phyloP scores from a whole-genome alignment of 495 filamentous ascomycete genomes.

The Lasiosphaeriaceae sp. region DNA sequence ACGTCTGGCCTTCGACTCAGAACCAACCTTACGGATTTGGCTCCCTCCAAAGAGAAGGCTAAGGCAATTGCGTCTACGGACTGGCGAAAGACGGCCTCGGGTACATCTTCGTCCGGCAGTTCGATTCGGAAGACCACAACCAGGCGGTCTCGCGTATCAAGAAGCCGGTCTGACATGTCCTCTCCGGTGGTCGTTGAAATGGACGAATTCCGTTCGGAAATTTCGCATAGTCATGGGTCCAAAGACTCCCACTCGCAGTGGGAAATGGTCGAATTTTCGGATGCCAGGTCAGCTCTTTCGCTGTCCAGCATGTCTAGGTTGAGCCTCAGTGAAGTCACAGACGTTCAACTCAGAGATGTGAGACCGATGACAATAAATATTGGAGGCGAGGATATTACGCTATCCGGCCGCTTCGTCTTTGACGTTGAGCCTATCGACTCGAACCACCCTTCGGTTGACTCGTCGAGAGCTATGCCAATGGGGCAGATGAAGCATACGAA shows the following conservation, averaged over 20 bases:
- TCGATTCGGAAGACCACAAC: neutral
- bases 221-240: conserved; percentile 1
- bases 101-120: conserved; percentile 2
- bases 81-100: conserved; percentile 23
- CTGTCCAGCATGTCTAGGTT: neutral
- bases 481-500: conserved; percentile 15
- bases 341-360: conserved; percentile 15
- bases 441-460: neutral
- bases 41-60: conserved; percentile 10
- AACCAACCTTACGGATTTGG: conserved; percentile 10
- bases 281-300: neutral
- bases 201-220: conserved; percentile 5
- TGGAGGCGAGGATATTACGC: conserved; percentile 18
- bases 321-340: conserved; percentile 4
- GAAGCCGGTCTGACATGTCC: conserved; percentile 5
- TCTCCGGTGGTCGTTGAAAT: conserved; percentile 5
- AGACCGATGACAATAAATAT: conserved; percentile 19
- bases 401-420: conserved; percentile 24
- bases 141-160: neutral
- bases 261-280: conserved; percentile 21
- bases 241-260: conserved; percentile 13
- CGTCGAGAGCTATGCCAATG: neutral
- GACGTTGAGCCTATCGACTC: conserved; percentile 14
- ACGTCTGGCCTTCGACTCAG: conserved; percentile 12
- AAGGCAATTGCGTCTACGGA: conserved; percentile 22